phyloP scores from a whole-genome alignment of 345 rosid genomes.

The Eucalyptus sp. region DNA sequence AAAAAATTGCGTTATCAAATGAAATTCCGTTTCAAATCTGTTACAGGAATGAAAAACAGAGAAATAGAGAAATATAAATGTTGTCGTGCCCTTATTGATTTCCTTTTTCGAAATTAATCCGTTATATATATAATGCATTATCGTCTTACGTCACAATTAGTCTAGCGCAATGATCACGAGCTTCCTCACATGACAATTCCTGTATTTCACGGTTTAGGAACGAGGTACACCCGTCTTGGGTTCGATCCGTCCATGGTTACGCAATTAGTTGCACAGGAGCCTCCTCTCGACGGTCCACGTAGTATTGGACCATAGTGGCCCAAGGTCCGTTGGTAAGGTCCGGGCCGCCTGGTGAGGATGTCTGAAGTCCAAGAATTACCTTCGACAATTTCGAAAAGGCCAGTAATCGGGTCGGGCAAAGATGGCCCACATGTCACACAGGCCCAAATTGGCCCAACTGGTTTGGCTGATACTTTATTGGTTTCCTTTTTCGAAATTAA shows the following conservation, averaged over 20 bases:
- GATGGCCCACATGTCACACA: not conserved
- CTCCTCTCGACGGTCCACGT: not conserved
- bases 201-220: not conserved
- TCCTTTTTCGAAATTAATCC: not conserved
- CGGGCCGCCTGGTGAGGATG: not conserved
- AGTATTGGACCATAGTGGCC: not conserved
- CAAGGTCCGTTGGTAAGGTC: not conserved
- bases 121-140: not conserved
- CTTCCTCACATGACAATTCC: not conserved
- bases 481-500: not conserved
- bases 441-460: not conserved
- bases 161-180: not conserved
- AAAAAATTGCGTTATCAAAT: too few species aligned
- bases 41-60: fast-evolving
- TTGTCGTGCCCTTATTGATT: fast-evolving
- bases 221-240: not conserved
- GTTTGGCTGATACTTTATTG: not conserved
- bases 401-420: not conserved
- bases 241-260: not conserved
- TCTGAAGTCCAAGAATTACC: not conserved
- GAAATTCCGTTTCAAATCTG: fast-evolving
- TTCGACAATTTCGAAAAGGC: not conserved
- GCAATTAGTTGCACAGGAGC: not conserved
- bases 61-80: too few species aligned
- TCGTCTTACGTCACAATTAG: not conserved